These are phyloP conservation scores for Backusella liffmaniae DNA, from an alignment of 192 early-diverging fungal genomes.

Conservation along the genomic window DNA sequence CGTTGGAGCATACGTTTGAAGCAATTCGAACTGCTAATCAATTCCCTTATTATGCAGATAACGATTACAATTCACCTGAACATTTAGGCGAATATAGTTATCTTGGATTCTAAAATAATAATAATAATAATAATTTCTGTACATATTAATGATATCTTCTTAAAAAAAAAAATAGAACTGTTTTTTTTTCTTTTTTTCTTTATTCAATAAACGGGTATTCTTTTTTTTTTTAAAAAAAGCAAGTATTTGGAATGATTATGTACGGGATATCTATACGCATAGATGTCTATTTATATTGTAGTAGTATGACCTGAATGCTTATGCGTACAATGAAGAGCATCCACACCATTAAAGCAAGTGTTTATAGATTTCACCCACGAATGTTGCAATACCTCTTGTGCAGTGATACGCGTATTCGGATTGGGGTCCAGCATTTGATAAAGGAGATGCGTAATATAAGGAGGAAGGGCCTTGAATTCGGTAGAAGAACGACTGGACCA, in stretches of 20 bases:
- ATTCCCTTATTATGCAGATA: conserved; percentile 40
- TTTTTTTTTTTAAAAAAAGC: too few species aligned
- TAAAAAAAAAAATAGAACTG: background rate
- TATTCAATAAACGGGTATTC: background rate
- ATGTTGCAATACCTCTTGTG: conserved; percentile 65
- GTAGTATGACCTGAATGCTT: background rate
- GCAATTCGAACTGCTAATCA: conserved; percentile 27
- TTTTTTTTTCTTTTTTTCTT: background rate
- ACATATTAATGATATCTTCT: background rate
- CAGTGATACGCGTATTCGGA: conserved; percentile 62
- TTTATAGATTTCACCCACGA: conserved; percentile 72
- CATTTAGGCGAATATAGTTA: conserved; percentile 40
- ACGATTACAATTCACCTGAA: conserved; percentile 35
- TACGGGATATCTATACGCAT: background rate
- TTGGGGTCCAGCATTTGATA: conserved; percentile 82
- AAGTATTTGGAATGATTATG: too few species aligned
- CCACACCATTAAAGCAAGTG: conserved; percentile 40
- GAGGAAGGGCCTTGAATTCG: conserved; percentile 72
- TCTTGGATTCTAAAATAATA: conserved; percentile 20
- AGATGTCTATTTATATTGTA: background rate
- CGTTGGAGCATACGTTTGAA: conserved; percentile 35
- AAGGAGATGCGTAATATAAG: conserved; percentile 65
- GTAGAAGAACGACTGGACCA: conserved; percentile 48
- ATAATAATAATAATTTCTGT: background rate
- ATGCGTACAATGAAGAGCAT: conserved; percentile 5